Conservation (phyloP, 2,329 filamentous ascomycete genomes). For the Raffaelea ambrosiae region DNA sequence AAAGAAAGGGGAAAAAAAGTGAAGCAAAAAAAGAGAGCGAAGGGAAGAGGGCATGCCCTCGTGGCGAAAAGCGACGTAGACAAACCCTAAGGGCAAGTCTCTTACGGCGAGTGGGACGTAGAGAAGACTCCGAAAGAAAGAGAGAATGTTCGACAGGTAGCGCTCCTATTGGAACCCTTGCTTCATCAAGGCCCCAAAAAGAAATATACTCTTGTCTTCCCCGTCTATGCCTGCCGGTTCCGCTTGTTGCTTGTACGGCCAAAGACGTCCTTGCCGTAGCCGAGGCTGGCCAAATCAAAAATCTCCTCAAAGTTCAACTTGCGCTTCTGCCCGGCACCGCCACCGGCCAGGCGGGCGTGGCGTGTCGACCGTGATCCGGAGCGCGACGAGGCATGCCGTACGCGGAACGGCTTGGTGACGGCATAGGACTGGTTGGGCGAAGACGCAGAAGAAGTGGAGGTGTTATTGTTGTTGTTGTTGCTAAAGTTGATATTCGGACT, state of each 20-base stretch:
- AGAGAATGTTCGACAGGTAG: too few relatives aligned
- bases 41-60: too few relatives aligned
- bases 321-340: conserved; percentile 59
- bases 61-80: too few relatives aligned
- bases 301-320: conserved; percentile 67
- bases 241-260: conserved; percentile 39
- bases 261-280: conserved; percentile 48
- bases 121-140: too few relatives aligned
- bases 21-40: background rate
- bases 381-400: conserved; percentile 13
- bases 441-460: too few relatives aligned
- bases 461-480: conserved; percentile 15
- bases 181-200: too few relatives aligned
- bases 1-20: background rate
- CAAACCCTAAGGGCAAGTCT: too few relatives aligned
- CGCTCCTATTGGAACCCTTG: too few relatives aligned
- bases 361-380: conserved; percentile 19
- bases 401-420: conserved; percentile 2
- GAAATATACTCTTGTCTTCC: too few relatives aligned
- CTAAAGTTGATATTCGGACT: conserved; percentile 1
- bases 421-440: conserved; percentile 18
- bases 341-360: conserved; percentile 51
- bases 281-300: conserved; percentile 60
- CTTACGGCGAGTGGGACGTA: too few relatives aligned
- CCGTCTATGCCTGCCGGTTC: conserved; percentile 33